These are phyloP conservation scores for Sequoiadendron giganteum DNA, from an alignment of 75 land plant genomes.

Conservation along the genomic window DNA sequence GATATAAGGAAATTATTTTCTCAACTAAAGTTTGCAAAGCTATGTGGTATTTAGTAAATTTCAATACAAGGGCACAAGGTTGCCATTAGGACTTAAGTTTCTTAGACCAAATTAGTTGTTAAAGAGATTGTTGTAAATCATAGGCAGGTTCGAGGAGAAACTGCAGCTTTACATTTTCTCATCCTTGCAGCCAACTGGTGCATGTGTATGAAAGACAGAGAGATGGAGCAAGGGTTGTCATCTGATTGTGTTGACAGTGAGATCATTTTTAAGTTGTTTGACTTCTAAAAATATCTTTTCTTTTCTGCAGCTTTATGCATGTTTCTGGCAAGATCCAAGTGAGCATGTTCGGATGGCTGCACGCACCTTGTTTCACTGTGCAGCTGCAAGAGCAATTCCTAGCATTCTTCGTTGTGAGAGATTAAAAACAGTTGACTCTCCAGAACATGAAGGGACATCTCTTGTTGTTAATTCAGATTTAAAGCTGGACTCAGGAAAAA, in stretches of 20 bases:
- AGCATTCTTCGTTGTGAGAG: constrained; percentile 32
- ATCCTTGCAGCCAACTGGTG: background rate
- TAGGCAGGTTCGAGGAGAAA: background rate
- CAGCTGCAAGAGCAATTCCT: constrained; percentile 83
- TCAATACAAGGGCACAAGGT: background rate
- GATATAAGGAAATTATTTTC: background rate
- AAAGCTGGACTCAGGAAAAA: background rate
- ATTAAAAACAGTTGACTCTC: background rate
- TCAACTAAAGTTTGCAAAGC: background rate
- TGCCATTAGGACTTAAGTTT: background rate
- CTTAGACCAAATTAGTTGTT: background rate
- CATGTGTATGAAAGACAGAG: background rate
- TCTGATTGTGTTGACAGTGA: constrained; percentile 3
- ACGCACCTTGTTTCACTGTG: constrained; percentile 88
- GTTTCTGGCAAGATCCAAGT: constrained; percentile 90
- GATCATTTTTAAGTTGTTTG: constrained; percentile 1
- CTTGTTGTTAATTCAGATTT: constrained; percentile 7
- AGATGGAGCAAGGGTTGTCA: background rate
- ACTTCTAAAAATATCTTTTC: background rate
- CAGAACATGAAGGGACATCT: background rate
- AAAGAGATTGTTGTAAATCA: background rate
- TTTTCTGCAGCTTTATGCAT: constrained; percentile 64
- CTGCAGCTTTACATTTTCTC: background rate
- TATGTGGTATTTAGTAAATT: background rate
- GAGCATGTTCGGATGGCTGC: constrained; percentile 97